These are phyloP conservation scores for Cucumis melo DNA, from an alignment of 306 rosid genomes.

Conservation along the genomic window DNA sequence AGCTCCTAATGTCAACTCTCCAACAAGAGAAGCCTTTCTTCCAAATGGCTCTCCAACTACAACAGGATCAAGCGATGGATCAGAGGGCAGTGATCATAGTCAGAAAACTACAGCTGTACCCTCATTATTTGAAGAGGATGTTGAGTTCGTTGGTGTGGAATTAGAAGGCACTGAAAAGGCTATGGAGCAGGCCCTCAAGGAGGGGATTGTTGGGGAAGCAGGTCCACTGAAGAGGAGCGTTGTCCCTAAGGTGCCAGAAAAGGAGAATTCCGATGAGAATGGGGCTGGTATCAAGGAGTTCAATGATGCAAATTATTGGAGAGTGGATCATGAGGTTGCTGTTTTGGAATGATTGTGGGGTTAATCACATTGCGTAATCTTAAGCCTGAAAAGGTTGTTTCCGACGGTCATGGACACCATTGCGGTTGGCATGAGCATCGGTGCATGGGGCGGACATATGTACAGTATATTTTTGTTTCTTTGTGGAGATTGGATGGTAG, in stretches of 20 bases:
- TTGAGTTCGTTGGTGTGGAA: slow-evolving; percentile 93
- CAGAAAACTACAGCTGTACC: slow-evolving; percentile 48
- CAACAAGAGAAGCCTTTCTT: slow-evolving; percentile 28
- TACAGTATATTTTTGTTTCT: slow-evolving; percentile 73
- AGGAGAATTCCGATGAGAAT: slow-evolving; percentile 58
- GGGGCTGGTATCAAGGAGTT: slow-evolving; percentile 73
- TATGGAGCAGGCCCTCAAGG: slow-evolving; percentile 96
- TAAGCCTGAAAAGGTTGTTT: not conserved
- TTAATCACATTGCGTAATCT: slow-evolving; percentile 1
- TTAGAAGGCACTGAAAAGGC: slow-evolving; percentile 90
- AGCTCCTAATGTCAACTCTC: slow-evolving; percentile 26
- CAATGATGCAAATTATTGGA: slow-evolving; percentile 94
- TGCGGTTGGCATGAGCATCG: slow-evolving; percentile 31
- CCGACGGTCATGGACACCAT: slow-evolving; percentile 5
- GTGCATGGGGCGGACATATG: slow-evolving; percentile 34
- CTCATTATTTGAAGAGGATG: slow-evolving; percentile 87
- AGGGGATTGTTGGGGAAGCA: slow-evolving; percentile 97
- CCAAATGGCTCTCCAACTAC: slow-evolving; percentile 53
- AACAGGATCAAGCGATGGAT: slow-evolving; percentile 30
- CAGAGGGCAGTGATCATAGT: slow-evolving; percentile 24
- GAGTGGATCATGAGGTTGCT: slow-evolving; percentile 92
- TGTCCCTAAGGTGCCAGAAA: slow-evolving; percentile 43
- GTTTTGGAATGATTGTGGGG: slow-evolving; percentile 53
- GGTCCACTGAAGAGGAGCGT: slow-evolving; percentile 84
- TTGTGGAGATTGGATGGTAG: slow-evolving; percentile 31